These are phyloP conservation scores for Colletotrichum falcatum DNA, from an alignment of 2,329 filamentous ascomycete genomes.

Conservation along the genomic window DNA sequence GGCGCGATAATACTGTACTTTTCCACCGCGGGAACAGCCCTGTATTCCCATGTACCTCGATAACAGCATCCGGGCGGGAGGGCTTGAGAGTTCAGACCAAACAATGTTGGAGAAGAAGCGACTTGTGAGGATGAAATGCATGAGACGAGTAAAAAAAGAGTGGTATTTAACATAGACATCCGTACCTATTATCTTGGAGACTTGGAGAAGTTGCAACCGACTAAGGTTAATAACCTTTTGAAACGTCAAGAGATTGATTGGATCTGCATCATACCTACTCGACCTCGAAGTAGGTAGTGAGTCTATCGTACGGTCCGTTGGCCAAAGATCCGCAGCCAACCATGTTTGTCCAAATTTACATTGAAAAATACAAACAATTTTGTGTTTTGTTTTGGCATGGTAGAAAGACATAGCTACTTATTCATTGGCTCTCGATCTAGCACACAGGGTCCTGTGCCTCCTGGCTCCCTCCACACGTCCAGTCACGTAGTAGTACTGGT, in stretches of 20 bases:
- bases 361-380: background rate
- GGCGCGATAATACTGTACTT: background rate
- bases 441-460: background rate
- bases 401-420: background rate
- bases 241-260: too few species aligned
- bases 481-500: background rate
- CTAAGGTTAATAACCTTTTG: background rate
- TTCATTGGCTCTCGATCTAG: slow-evolving; percentile 1
- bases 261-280: too few species aligned
- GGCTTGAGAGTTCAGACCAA: background rate
- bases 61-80: background rate
- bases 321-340: background rate
- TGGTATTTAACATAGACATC: background rate
- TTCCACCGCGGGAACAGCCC: background rate
- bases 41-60: background rate
- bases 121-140: background rate
- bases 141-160: background rate
- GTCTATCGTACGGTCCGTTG: too few species aligned
- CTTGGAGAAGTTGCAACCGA: background rate
- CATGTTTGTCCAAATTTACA: background rate
- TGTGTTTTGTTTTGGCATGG: background rate
- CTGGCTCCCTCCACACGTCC: background rate
- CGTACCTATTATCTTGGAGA: background rate
- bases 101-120: background rate
- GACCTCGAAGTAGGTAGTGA: too few species aligned